phyloP scores from a whole-genome alignment of 129 eudicot species.

The Pseudognaphalium luteoalbum region DNA sequence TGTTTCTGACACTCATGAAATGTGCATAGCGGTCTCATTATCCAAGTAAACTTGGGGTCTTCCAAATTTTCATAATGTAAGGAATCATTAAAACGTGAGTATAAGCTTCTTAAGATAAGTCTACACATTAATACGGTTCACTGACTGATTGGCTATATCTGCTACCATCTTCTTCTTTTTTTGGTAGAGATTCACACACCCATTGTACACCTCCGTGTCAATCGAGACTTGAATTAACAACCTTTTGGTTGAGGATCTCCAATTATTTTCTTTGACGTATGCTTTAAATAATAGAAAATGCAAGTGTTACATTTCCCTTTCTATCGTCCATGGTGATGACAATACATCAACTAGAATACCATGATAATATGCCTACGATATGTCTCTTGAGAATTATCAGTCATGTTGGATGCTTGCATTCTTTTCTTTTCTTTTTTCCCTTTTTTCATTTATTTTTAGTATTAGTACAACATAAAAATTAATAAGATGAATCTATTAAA shows the following conservation, averaged over 20 bases:
- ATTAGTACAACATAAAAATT: not conserved
- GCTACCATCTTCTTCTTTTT: too few species aligned
- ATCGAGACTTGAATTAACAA: not conserved
- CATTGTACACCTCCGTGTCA: not conserved
- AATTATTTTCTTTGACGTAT: not conserved
- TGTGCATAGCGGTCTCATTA: not conserved
- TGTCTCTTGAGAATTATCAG: not conserved
- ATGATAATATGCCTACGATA: not conserved
- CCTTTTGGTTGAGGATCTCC: not conserved
- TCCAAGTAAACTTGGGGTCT: not conserved
- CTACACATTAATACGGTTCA: too few species aligned
- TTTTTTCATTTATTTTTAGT: not conserved
- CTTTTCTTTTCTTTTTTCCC: not conserved
- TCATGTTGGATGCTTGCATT: not conserved
- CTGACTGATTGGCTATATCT: too few species aligned
- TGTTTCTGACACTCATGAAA: not conserved
- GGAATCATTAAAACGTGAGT: not conserved
- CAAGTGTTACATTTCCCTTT: not conserved
- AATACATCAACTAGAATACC: not conserved
- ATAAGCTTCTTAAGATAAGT: too few species aligned
- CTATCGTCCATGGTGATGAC: not conserved
- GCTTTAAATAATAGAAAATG: not conserved
- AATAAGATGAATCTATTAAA: not conserved
- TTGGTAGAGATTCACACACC: not conserved
- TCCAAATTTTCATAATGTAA: not conserved